phyloP scores from a whole-genome alignment of 164 flowering plant species.

The Sedum album region DNA sequence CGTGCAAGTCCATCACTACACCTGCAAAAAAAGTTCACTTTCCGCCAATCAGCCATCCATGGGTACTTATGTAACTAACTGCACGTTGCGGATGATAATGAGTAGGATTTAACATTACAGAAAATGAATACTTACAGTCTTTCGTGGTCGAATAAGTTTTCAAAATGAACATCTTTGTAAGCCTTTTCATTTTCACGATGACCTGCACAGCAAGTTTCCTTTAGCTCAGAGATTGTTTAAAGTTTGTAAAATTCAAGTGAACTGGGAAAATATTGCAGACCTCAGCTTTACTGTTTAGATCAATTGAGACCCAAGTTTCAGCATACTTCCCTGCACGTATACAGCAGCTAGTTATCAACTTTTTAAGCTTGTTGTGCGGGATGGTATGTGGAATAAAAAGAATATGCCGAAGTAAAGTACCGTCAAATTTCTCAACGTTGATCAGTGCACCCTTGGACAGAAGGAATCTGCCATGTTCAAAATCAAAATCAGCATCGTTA shows the following conservation, averaged over 20 bases:
- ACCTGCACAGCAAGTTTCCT: constrained; percentile 35
- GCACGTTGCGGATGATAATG: neutral
- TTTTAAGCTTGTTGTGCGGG: neutral
- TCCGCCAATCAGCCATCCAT: neutral
- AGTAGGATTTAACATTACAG: neutral
- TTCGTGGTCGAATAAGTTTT: constrained; percentile 38
- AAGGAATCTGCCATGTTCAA: constrained; percentile 35
- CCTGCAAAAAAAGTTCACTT: constrained; percentile 26
- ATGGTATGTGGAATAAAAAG: neutral
- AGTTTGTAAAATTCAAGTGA: neutral
- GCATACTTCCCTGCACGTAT: constrained; percentile 41
- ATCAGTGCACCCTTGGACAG: constrained; percentile 63
- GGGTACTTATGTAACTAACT: neutral
- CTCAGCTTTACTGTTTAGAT: constrained; percentile 55
- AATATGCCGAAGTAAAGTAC: constrained; percentile 21
- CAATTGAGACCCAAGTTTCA: constrained; percentile 46
- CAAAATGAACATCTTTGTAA: constrained; percentile 20
- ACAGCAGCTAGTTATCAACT: neutral
- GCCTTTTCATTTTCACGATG: constrained; percentile 47
- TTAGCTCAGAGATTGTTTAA: neutral
- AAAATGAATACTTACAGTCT: constrained; percentile 37
- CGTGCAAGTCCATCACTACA: constrained; percentile 46
- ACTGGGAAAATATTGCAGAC: constrained; percentile 20
- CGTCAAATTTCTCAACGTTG: constrained; percentile 44
- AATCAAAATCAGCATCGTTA: constrained; percentile 29